These are phyloP conservation scores for Anthostomella pinea DNA, from an alignment of 2,329 filamentous ascomycete species.

Conservation along the genomic window DNA sequence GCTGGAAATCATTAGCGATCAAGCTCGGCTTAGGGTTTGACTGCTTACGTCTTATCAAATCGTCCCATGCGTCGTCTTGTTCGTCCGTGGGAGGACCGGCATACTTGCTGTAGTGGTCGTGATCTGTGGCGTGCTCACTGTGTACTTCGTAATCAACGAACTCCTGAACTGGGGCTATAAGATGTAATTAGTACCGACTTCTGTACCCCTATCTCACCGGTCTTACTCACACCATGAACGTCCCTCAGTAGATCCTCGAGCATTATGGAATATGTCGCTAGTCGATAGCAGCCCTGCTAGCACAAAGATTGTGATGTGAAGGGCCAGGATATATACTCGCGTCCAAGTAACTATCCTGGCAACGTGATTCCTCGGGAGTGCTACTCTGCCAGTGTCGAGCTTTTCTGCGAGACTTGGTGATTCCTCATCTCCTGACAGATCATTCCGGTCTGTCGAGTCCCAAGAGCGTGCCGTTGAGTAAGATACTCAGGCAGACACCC, in stretches of 20 bases:
- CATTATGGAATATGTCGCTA: neutral
- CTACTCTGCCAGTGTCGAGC: neutral
- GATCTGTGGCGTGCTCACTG: slow-evolving; percentile 4
- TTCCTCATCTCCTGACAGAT: slow-evolving; percentile 1
- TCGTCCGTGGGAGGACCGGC: slow-evolving; percentile 9
- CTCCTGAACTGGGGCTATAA: slow-evolving; percentile 8
- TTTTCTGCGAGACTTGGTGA: neutral
- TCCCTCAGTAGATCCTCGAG: neutral
- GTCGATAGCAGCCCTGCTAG: slow-evolving; percentile 1
- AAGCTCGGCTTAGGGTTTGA: neutral
- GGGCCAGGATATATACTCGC: slow-evolving; percentile 1
- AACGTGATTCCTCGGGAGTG: neutral
- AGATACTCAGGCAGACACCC: no score
- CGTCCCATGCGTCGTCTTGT: slow-evolving; percentile 14
- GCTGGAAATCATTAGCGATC: neutral
- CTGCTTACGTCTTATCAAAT: slow-evolving; percentile 8
- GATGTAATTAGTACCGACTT: neutral
- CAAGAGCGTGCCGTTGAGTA: no score
- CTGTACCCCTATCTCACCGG: neutral
- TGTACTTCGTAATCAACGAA: slow-evolving; percentile 8
- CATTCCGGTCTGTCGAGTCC: no score
- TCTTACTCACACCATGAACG: slow-evolving; percentile 6
- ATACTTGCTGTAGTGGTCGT: slow-evolving; percentile 5
- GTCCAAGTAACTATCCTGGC: neutral
- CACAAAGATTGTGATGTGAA: slow-evolving; percentile 1